Base-by-base conservation (phyloP, 2,329 filamentous ascomycete species). In the Fusarium sp. region DNA sequence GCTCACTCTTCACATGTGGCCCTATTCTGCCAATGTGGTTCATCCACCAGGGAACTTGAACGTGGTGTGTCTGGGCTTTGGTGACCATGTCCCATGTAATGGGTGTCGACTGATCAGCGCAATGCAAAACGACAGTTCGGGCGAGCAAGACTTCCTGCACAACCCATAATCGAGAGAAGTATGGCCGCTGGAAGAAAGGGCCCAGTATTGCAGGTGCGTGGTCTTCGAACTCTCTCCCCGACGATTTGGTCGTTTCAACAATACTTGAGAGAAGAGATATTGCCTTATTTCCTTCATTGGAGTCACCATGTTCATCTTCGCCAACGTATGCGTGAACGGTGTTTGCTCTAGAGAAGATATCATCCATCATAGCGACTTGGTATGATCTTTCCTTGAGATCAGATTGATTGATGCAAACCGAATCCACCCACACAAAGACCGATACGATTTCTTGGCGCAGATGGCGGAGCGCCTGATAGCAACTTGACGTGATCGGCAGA, bases 131-230 rank as follows among this genome's bases (percentile, higher is more conserved):
- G 20, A 68, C 41, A 16, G 41, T 54, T 4, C 20, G 49, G 5
- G 65, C 63, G 8, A 68, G 49, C 6, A 68, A 18, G 10, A 64
- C 33, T 31, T 68, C 65, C 20, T 68, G 63, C 3, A 67, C 63
- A 3, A 67, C 52, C 65, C 63, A 68, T 3, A 67, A 33, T 5
- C 65, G 45, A 2, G 58, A 67, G 33, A 68, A 67, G 33, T 59
- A 67, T 11, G 58, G 50, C 12, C 65, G 33, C 31, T 8, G 18
- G 5, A 67, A 59, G 15, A 68, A 56, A 12, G 33, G 36, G 16
- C 38, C 33, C 2, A 59, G 20, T 8, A 18, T 41, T 12, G 10
- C 31, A 7, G 37, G 8, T 16, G 23, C 57, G 8, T 20, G 15
- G 6, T 37, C 18, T 20, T 30, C 20, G 1, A 54, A 55, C 15